Evolutionary conservation across 371 early-diverging fungal species (phyloP).

Genomic region (Mortierella sp.): DNA sequence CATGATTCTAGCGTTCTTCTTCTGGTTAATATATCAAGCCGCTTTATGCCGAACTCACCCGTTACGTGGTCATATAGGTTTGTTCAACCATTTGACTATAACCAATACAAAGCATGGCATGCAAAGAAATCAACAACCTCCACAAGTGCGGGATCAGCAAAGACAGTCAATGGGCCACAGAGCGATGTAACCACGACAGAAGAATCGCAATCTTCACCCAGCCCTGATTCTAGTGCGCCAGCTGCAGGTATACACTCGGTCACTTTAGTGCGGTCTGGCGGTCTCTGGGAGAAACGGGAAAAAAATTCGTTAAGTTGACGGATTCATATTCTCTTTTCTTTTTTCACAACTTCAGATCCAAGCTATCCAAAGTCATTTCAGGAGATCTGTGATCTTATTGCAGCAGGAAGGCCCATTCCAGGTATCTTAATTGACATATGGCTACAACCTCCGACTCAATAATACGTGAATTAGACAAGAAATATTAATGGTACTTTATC

Average conservation of each 20-base stretch:
- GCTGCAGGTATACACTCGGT: background rate
- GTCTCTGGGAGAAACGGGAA: background rate
- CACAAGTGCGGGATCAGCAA: background rate
- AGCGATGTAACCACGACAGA: background rate
- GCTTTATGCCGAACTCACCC: background rate
- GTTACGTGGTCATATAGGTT: conserved; percentile 12
- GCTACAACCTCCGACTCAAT: background rate
- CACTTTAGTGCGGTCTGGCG: background rate
- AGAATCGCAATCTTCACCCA: conserved; percentile 1
- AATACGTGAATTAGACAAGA: background rate
- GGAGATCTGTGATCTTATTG: conserved; percentile 66
- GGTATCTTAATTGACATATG: conserved; percentile 39
- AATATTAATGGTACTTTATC: background rate
- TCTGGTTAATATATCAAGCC: background rate
- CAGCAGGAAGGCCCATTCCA: conserved; percentile 65
- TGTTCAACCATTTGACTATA: conserved; percentile 32
- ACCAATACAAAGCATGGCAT: conserved; percentile 38
- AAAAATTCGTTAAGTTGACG: background rate
- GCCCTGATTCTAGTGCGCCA: background rate
- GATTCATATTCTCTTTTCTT: background rate
- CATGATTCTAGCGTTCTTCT: background rate
- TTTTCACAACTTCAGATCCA: conserved; percentile 22
- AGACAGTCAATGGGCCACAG: background rate
- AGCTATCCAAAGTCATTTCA: conserved; percentile 62
- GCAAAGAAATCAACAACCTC: background rate